Evolutionary conservation across 2,329 filamentous ascomycete species (phyloP).

Genomic region (Hypoxylon sp.): DNA sequence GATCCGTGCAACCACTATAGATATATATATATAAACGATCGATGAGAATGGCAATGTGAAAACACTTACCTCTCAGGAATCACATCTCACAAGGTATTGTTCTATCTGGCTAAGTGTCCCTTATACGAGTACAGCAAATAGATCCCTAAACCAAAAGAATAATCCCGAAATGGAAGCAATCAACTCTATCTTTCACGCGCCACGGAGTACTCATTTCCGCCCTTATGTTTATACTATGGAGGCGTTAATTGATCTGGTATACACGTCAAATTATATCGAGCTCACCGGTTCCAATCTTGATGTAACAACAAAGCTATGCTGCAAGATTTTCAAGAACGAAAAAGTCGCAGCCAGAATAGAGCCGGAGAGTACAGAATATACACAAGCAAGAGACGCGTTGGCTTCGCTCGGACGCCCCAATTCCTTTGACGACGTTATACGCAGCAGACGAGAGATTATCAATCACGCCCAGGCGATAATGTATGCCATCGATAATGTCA

Average conservation of each 20-base stretch:
- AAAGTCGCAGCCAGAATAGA: constrained; percentile 12
- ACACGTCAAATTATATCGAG: constrained; percentile 37
- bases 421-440: constrained; percentile 3
- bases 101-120: too few relatives aligned
- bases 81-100: too few relatives aligned
- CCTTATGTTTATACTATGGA: too few relatives aligned
- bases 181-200: too few relatives aligned
- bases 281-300: constrained; percentile 23
- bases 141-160: too few relatives aligned
- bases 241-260: constrained; percentile 21
- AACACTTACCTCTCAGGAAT: too few relatives aligned
- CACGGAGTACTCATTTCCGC: too few relatives aligned
- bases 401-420: constrained; percentile 5
- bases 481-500: constrained; percentile 27
- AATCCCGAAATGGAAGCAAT: too few relatives aligned
- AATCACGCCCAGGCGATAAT: constrained; percentile 32
- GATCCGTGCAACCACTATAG: too few relatives aligned
- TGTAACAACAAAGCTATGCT: constrained; percentile 26
- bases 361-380: constrained; percentile 16
- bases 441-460: constrained; percentile 32
- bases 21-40: too few relatives aligned
- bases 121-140: too few relatives aligned
- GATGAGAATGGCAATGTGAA: too few relatives aligned
- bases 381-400: constrained; percentile 16
- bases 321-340: constrained; percentile 18